phyloP scores from a whole-genome alignment of 2,329 filamentous ascomycete genomes.

The Botrytis squamosa region DNA sequence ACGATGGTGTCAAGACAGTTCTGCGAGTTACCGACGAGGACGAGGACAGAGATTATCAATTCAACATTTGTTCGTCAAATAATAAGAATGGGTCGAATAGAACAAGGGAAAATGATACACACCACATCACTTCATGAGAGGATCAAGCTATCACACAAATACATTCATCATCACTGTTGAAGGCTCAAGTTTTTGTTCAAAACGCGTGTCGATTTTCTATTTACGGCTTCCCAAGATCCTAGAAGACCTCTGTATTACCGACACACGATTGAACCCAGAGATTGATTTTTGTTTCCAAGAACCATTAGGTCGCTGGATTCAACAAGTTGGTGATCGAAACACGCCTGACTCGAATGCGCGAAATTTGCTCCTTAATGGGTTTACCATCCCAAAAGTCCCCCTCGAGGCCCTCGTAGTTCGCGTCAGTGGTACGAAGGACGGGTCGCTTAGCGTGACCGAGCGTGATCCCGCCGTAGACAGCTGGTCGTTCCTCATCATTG shows the following conservation, averaged over 20 bases:
- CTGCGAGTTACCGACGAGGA: not conserved
- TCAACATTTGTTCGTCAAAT: too few relatives aligned
- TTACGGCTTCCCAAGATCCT: not conserved
- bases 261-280: not conserved
- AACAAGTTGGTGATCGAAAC: not conserved
- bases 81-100: not conserved
- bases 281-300: not conserved
- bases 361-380: not conserved
- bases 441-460: not conserved
- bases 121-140: not conserved
- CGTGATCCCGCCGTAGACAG: not conserved
- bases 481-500: not conserved
- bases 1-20: not conserved
- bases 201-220: not conserved
- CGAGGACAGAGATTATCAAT: too few relatives aligned
- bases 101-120: not conserved
- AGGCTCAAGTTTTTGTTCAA: not conserved
- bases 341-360: too few relatives aligned
- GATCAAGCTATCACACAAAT: not conserved
- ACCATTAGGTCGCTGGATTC: not conserved
- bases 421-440: not conserved
- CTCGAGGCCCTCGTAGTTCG: fast-evolving
- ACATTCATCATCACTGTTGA: not conserved
- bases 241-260: not conserved
- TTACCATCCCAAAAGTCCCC: fast-evolving